Evolutionary conservation across 176 grass and related monocot species (phyloP).

Genomic region (Alopecurus myosuroides): DNA sequence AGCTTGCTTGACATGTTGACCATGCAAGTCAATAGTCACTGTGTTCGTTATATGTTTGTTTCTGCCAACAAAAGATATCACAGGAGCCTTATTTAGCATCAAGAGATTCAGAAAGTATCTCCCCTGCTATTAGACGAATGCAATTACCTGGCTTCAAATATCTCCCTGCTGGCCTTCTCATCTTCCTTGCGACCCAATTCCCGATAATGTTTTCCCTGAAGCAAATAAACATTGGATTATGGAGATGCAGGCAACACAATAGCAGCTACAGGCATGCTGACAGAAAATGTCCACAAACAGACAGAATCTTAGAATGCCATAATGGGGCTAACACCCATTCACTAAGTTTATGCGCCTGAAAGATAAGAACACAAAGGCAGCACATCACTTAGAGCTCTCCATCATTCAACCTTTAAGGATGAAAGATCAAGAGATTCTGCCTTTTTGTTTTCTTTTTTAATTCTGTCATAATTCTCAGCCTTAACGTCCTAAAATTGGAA

Average conservation of each 20-base stretch:
- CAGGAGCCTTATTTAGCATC: not conserved
- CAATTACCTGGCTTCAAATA: constrained; percentile 79
- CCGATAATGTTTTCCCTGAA: constrained; percentile 84
- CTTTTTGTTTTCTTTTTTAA: not conserved
- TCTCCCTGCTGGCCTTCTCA: constrained; percentile 66
- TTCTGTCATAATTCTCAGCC: not conserved
- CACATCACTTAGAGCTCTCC: not conserved
- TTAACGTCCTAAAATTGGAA: constrained; percentile 18
- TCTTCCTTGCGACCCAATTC: constrained; percentile 69
- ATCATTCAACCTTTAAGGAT: not conserved
- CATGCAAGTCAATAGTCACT: constrained; percentile 88
- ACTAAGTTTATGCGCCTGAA: not conserved
- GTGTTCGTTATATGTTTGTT: constrained; percentile 87
- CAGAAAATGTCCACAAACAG: not conserved
- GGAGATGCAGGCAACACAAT: not conserved
- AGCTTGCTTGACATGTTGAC: constrained; percentile 87
- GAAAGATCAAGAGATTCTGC: not conserved
- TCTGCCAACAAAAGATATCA: constrained; percentile 43
- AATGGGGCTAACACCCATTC: not conserved
- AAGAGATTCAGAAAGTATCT: not conserved
- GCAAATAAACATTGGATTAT: not conserved
- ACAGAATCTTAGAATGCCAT: not conserved
- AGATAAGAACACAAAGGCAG: constrained; percentile 5
- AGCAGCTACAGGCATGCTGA: not conserved
- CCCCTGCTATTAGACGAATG: not conserved